Evolutionary conservation across 1,284 basidiomycete species (phyloP).

Genomic region (Ustilago trichophora): DNA sequence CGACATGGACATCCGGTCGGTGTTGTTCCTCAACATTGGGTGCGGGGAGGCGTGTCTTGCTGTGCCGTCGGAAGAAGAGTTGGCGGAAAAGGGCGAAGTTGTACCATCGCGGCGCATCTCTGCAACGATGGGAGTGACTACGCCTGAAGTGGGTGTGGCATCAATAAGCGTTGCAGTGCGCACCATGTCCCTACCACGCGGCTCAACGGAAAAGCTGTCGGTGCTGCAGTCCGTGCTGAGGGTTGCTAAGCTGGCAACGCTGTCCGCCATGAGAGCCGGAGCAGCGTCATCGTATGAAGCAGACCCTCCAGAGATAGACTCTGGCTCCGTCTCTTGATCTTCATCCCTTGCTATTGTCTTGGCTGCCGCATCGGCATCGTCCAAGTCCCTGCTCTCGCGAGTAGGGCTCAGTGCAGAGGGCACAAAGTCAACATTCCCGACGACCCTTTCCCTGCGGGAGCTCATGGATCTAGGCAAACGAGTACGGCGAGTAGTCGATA

Average conservation of each 20-base stretch:
- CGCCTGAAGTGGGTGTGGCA: constrained; percentile 4
- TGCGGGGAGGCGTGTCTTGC: constrained; percentile 25
- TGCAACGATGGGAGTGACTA: constrained; percentile 5
- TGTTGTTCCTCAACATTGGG: neutral
- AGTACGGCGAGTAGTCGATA: no score
- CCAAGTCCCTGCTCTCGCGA: constrained; percentile 18
- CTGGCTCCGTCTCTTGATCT: constrained; percentile 15
- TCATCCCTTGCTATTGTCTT: neutral
- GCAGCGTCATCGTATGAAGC: neutral
- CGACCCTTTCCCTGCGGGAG: constrained; percentile 2
- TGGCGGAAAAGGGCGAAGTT: constrained; percentile 8
- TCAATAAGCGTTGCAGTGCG: constrained; percentile 32
- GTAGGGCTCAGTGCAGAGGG: constrained; percentile 27
- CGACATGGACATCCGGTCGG: constrained; percentile 18
- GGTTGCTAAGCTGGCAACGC: constrained; percentile 23
- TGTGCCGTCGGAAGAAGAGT: constrained; percentile 29
- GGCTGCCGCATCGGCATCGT: neutral
- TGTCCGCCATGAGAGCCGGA: constrained; percentile 19
- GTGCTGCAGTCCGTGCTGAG: constrained; percentile 9
- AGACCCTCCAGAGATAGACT: constrained; percentile 13
- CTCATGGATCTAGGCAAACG: constrained; percentile 12
- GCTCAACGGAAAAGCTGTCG: constrained; percentile 11
- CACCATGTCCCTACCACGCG: constrained; percentile 44
- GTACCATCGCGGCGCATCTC: neutral
- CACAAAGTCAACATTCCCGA: constrained; percentile 16